A percentile compares a stretch with the other conserved stretches of the same genome.
phyloP scores from a whole-genome alignment of 83 land plant species.

The Thuja plicata region DNA sequence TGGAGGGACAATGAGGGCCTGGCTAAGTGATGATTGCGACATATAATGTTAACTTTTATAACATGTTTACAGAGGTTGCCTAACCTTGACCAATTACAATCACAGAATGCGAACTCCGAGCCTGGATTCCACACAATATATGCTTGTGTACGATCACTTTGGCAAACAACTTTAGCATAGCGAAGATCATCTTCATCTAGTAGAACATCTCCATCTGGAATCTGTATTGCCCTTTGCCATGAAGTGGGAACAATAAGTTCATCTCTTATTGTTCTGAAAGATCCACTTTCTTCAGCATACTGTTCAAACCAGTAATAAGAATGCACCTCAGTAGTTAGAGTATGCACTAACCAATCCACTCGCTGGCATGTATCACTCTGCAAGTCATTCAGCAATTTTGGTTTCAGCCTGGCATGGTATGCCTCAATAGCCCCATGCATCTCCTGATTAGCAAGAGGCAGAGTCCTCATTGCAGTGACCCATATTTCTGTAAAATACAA shows the following conservation, averaged over 20 bases:
- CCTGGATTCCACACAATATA: conserved; percentile 53
- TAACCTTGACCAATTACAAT: conserved; percentile 43
- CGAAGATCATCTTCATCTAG: conserved; percentile 31
- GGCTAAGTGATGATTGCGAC: conserved; percentile 28
- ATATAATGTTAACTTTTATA: conserved; percentile 35
- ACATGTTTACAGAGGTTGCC: conserved; percentile 53
- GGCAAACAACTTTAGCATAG: conserved; percentile 36
- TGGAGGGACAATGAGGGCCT: conserved; percentile 34
- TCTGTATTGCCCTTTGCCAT: conserved; percentile 28
- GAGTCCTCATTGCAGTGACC: conserved; percentile 34
- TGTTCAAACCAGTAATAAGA: conserved; percentile 48
- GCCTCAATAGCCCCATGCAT: conserved; percentile 46
- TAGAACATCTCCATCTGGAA: conserved; percentile 41
- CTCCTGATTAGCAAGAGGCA: conserved; percentile 48
- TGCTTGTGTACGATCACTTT: conserved; percentile 23
- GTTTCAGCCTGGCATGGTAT: conserved; percentile 45
- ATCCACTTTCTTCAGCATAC: conserved; percentile 37
- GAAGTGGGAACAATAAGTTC: conserved; percentile 23
- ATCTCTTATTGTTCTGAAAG: conserved; percentile 25
- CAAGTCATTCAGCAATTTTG: conserved; percentile 22
- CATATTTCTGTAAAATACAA: conserved; percentile 36
- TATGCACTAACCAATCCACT: conserved; percentile 46
- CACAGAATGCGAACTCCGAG: conserved; percentile 43
- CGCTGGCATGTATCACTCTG: conserved; percentile 12
- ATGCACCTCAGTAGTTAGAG: conserved; percentile 32